phyloP scores from a whole-genome alignment of 1,284 basidiomycete species.

The Tilletia indica region DNA sequence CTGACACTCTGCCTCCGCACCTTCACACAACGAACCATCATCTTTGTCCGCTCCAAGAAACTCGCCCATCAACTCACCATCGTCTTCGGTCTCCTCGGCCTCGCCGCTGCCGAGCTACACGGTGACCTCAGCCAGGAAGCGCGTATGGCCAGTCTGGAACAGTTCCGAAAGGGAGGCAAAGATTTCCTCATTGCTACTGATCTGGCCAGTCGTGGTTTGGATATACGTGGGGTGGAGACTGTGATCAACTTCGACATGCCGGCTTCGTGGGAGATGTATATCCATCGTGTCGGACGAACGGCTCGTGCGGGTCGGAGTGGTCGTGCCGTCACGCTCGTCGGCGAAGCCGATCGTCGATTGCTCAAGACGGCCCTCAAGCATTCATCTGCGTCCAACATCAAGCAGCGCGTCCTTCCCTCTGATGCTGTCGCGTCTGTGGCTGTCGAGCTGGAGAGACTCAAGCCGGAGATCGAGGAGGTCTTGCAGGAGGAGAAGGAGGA shows the following conservation, averaged over 20 bases:
- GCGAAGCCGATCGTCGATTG: conserved; percentile 92
- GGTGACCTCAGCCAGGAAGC: conserved; percentile 92
- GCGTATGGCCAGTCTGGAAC: conserved; percentile 79
- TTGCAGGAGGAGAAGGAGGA: conserved; percentile 93
- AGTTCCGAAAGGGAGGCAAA: conserved; percentile 79
- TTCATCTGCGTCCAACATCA: conserved; percentile 76
- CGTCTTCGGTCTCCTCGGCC: conserved; percentile 80
- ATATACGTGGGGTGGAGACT: conserved; percentile 96
- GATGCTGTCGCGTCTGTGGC: conserved; percentile 74
- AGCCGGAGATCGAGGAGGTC: conserved; percentile 76
- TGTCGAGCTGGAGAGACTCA: conserved; percentile 70
- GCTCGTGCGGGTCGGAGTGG: conserved; percentile 36
- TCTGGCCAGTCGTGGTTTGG: conserved; percentile 87
- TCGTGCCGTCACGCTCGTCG: conserved; percentile 87
- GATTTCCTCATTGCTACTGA: conserved; percentile 94
- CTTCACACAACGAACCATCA: conserved; percentile 78
- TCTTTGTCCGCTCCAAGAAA: conserved; percentile 94
- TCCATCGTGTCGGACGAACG: conserved; percentile 94
- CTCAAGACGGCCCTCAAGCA: conserved; percentile 94
- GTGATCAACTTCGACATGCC: conserved; percentile 98
- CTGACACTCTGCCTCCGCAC: conserved; percentile 81
- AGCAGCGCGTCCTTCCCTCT: conserved; percentile 83
- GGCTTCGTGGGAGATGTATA: conserved; percentile 83
- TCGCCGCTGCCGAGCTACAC: conserved; percentile 87
- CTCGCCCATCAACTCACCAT: conserved; percentile 94